A percentile compares a stretch with the other conserved stretches of the same genome.
phyloP scores from a whole-genome alignment of 768 basidiomycete genomes.

The Exidia glandulosa region DNA sequence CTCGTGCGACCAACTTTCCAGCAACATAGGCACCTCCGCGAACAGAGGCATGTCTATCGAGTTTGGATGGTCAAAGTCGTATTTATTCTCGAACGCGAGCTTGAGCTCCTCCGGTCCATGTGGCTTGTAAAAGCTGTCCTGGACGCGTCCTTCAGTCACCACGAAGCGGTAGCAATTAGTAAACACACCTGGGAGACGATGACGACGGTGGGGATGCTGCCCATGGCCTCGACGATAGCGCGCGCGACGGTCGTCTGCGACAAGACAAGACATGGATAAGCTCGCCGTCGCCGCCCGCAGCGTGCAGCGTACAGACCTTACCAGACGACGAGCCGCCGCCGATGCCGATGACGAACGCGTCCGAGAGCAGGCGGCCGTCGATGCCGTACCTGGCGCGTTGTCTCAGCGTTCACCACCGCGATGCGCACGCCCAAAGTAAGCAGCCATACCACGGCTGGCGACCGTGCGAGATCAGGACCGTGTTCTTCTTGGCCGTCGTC shows the following conservation, averaged over 20 bases:
- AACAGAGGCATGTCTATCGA: slow-evolving; percentile 88
- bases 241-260: slow-evolving; percentile 73
- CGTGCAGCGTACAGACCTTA: slow-evolving; percentile 39
- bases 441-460: slow-evolving; percentile 64
- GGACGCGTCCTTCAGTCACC: slow-evolving; percentile 3
- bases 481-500: slow-evolving; percentile 47
- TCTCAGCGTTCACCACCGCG: not conserved
- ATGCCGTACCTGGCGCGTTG: slow-evolving; percentile 54
- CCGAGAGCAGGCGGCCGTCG: slow-evolving; percentile 54
- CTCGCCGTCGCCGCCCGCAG: not conserved
- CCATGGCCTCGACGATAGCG: slow-evolving; percentile 68
- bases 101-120: slow-evolving; percentile 70
- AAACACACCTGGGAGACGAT: slow-evolving; percentile 72
- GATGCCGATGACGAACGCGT: slow-evolving; percentile 78
- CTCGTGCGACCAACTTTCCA: not conserved
- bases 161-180: not conserved
- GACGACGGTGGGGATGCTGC: slow-evolving; percentile 78
- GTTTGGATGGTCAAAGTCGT: slow-evolving; percentile 88
- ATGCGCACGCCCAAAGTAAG: slow-evolving; percentile 3
- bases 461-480: slow-evolving; percentile 71
- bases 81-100: slow-evolving; percentile 69
- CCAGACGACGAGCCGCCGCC: slow-evolving; percentile 54
- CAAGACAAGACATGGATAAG: not conserved
- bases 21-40: slow-evolving; percentile 43
- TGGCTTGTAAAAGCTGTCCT: slow-evolving; percentile 91